Conservation (phyloP, 2,329 filamentous ascomycete genomes). For the Coniella lustricola region DNA sequence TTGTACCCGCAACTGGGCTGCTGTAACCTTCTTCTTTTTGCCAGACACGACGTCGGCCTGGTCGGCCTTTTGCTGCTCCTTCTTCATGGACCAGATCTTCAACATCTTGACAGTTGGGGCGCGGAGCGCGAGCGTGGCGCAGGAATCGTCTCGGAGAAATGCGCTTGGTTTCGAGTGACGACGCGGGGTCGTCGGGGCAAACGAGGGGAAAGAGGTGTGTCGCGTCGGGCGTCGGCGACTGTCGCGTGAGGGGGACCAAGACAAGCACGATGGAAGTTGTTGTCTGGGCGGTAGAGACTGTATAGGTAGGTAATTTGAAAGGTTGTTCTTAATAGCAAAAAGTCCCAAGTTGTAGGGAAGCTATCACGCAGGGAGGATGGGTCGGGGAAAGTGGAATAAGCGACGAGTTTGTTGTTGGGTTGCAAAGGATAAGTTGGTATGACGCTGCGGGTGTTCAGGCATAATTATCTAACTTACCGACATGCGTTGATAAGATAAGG, state of each 20-base stretch:
- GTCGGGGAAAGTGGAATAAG: neutral
- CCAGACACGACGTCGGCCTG: constrained; percentile 66
- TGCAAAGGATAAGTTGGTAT: neutral
- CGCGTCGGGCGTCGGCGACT: neutral
- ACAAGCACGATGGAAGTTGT: neutral
- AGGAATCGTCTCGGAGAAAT: constrained; percentile 1
- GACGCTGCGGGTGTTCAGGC: neutral
- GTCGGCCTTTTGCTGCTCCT: constrained; percentile 92
- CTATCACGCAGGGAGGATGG: no score
- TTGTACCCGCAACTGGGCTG: constrained; percentile 89
- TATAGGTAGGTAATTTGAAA: neutral
- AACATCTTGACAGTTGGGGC: constrained; percentile 62
- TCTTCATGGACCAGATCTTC: constrained; percentile 99
- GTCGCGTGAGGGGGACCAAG: neutral
- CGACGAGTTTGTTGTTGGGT: neutral
- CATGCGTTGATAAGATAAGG: neutral
- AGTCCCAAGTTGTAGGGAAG: no score
- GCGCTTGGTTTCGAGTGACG: neutral
- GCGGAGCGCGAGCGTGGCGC: no score
- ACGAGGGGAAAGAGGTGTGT: neutral
- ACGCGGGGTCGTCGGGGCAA: neutral
- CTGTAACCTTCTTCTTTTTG: constrained; percentile 98
- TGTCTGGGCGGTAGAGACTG: neutral
- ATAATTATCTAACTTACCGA: no score
- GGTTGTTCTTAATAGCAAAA: no score